Evolutionary conservation across 768 basidiomycete species (phyloP).

Genomic region (Auricularia cornea): DNA sequence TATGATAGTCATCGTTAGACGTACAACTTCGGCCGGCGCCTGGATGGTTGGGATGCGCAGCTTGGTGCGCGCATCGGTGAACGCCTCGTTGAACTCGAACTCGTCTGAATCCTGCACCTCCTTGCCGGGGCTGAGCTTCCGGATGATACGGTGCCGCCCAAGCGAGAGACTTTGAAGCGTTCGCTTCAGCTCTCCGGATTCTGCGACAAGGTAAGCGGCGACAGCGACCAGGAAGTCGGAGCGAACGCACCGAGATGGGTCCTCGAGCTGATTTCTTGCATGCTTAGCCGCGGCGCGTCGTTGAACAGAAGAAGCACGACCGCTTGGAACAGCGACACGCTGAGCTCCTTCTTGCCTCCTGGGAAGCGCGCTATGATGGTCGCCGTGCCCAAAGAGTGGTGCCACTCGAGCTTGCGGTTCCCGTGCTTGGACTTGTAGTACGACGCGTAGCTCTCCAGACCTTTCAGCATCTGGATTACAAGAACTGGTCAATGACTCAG

Average conservation of each 20-base stretch:
- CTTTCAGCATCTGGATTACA: slow-evolving; percentile 68
- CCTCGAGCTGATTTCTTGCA: slow-evolving; percentile 55
- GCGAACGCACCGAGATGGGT: slow-evolving; percentile 61
- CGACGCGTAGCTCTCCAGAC: slow-evolving; percentile 49
- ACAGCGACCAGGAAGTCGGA: not conserved
- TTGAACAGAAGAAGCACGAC: slow-evolving; percentile 85
- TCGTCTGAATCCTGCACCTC: slow-evolving; percentile 70
- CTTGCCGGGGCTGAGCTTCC: slow-evolving; percentile 67
- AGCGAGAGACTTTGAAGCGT: slow-evolving; percentile 90
- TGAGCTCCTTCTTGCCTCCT: slow-evolving; percentile 70
- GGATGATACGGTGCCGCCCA: slow-evolving; percentile 81
- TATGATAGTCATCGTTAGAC: too few relatives aligned
- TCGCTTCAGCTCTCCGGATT: slow-evolving; percentile 68
- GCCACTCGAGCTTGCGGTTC: slow-evolving; percentile 72
- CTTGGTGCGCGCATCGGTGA: slow-evolving; percentile 67
- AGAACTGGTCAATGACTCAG: too few relatives aligned
- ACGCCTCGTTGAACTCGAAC: slow-evolving; percentile 77
- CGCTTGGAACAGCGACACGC: slow-evolving; percentile 85
- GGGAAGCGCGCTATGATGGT: slow-evolving; percentile 65
- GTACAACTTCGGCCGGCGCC: slow-evolving; percentile 71
- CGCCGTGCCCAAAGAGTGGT: slow-evolving; percentile 79
- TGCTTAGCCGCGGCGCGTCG: slow-evolving; percentile 48
- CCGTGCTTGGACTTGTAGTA: slow-evolving; percentile 79
- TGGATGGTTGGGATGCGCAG: slow-evolving; percentile 96
- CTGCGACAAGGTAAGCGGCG: slow-evolving; percentile 22